phyloP scores from a whole-genome alignment of 2,329 filamentous ascomycete species.

The Aspergillus alliaceus region DNA sequence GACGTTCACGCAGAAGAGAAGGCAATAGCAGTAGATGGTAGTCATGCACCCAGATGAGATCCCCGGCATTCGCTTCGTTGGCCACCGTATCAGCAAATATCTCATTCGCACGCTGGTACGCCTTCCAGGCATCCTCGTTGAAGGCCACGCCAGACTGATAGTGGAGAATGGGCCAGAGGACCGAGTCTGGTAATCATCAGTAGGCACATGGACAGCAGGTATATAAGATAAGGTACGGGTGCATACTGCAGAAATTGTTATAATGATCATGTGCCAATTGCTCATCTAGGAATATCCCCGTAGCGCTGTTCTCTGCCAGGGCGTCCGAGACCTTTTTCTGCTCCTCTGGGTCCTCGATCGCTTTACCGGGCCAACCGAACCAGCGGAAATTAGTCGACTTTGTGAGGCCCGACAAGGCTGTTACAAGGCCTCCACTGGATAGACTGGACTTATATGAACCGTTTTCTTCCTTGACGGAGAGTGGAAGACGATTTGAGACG shows the following conservation, averaged over 20 bases:
- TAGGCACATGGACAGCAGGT: not conserved
- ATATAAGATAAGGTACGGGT: not conserved
- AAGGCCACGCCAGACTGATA: constrained; percentile 95
- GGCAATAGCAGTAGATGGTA: constrained; percentile 97
- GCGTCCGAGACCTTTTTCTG: constrained; percentile 67
- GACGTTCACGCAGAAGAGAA: constrained; percentile 77
- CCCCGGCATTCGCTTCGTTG: constrained; percentile 77
- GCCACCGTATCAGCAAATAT: constrained; percentile 83
- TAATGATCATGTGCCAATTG: constrained; percentile 89
- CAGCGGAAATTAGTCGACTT: constrained; percentile 90
- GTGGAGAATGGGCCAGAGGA: constrained; percentile 95
- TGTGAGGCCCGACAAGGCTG: constrained; percentile 79
- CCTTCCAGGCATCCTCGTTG: constrained; percentile 83
- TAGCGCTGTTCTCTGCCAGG: constrained; percentile 75
- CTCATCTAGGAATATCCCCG: constrained; percentile 84
- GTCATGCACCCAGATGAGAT: constrained; percentile 93
- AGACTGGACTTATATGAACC: constrained; percentile 81
- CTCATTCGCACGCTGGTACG: constrained; percentile 84
- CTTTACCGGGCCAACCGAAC: constrained; percentile 94
- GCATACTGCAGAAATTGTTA: constrained; percentile 89
- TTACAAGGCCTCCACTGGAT: constrained; percentile 90
- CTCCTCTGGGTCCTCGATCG: constrained; percentile 74
- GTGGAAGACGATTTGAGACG: constrained; percentile 86
- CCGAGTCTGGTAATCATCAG: constrained; percentile 64
- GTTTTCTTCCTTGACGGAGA: constrained; percentile 84